Conservation (phyloP, 306 rosid species). For the Glycyrrhiza uralensis region DNA sequence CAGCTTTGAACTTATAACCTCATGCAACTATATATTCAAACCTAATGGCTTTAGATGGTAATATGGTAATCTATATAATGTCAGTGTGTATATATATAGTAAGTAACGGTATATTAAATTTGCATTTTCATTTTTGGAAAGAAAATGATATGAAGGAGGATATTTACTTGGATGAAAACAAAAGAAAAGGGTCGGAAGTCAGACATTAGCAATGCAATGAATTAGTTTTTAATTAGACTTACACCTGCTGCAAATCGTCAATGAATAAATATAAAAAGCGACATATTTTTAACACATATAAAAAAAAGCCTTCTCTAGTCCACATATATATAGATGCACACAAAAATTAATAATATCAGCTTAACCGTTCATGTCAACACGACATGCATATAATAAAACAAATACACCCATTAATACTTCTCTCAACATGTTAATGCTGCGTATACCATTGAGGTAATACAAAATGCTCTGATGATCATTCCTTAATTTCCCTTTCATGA, state of each 20-base stretch:
- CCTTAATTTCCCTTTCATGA: background rate
- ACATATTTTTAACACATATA: too few species aligned
- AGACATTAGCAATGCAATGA: background rate
- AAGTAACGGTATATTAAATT: too few species aligned
- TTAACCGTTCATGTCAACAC: constrained; percentile 14
- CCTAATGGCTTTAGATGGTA: too few species aligned
- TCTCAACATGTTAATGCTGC: constrained; percentile 22
- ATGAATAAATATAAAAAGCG: background rate
- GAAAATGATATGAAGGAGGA: background rate
- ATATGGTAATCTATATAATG: too few species aligned
- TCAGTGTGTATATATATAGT: too few species aligned
- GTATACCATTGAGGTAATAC: constrained; percentile 1
- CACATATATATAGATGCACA: constrained; percentile 13
- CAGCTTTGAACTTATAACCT: too few species aligned
- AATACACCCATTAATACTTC: constrained; percentile 17
- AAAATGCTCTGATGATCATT: background rate
- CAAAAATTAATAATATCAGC: background rate
- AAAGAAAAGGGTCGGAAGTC: background rate
- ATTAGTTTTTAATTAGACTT: too few species aligned
- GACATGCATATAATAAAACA: constrained; percentile 18
- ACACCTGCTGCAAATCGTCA: too few species aligned
- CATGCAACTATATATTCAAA: too few species aligned
- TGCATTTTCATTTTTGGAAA: background rate
- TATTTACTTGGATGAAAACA: background rate
- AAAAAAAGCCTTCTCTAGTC: background rate